Base-by-base conservation (phyloP, 1,139 yeast species). In the Blastobotrys apis region DNA sequence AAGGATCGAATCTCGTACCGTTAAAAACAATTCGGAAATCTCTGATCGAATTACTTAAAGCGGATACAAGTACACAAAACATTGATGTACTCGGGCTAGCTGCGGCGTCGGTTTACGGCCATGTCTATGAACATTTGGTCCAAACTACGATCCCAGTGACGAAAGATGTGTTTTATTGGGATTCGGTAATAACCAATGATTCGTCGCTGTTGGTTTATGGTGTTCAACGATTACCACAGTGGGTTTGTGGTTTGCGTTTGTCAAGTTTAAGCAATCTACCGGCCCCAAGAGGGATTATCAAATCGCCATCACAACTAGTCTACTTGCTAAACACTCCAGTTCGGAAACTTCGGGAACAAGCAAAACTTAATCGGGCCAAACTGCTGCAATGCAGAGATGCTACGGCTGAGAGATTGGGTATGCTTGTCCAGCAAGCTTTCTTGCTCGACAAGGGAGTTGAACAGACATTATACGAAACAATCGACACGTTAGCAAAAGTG, bases 131-230 rank as follows among this genome's bases (percentile, higher is more conserved):
- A 20, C 49, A 52, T 16, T 50, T 65, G 41, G 52, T 64, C 33
- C 44, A 52, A 13, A 58, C 61, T 39, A 59, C 68, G 1, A 51
- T 63, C 25, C 67, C 68, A 2, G 48, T 64, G 3, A 49, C 64
- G 3, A 53, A 54, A 20, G 65, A 64, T 40, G 47, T 63, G 25
- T 47, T 53, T 35, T 65, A 65, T 48, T 65, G 69, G 68, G 63
- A 63, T 38, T 51, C 53, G 9, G 57, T 64, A 5, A 43, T 59
- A 17, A 50, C 50, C 13, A 42, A 40, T 35, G 38, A 53, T 53
- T 3, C 56, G 10, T 53, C 64, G 15, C 43, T 60, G 40, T 44
- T 51, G n/a, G 30, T 54, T 19, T 55, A 60, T 45, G 52, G 57
- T 1, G 33, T 60, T 12, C 65, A 59, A 43, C 52, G 52, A 12